Evolutionary conservation across 2,329 filamentous ascomycete species (phyloP).

Genomic region (Ophiosphaerella herpotricha): DNA sequence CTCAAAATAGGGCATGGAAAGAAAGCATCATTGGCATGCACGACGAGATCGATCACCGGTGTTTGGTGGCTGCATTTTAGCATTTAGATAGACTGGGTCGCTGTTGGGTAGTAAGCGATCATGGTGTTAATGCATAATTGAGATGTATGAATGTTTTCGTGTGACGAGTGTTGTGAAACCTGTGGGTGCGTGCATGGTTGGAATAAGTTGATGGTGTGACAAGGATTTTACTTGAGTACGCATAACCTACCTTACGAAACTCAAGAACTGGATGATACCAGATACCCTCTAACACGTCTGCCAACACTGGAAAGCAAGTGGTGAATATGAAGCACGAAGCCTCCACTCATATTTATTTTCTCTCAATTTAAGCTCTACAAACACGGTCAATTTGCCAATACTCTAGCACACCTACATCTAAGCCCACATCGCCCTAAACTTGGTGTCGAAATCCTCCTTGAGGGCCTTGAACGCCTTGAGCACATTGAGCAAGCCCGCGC

Average conservation of each 20-base stretch:
- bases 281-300: too few relatives aligned
- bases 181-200: too few relatives aligned
- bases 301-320: neutral
- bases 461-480: constrained; percentile 63
- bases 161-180: too few relatives aligned
- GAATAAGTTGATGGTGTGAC: too few relatives aligned
- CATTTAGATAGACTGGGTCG: neutral
- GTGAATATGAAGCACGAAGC: neutral
- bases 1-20: constrained; percentile 13
- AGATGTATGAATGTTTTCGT: too few relatives aligned
- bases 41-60: neutral
- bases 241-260: too few relatives aligned
- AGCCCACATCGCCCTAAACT: constrained; percentile 67
- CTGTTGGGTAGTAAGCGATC: too few relatives aligned
- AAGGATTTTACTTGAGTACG: too few relatives aligned
- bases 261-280: too few relatives aligned
- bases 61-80: neutral
- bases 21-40: constrained; percentile 2
- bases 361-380: neutral
- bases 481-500: constrained; percentile 59
- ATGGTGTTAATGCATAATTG: too few relatives aligned
- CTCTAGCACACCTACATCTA: constrained; percentile 35
- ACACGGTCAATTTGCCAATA: neutral
- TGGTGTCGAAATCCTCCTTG: constrained; percentile 64
- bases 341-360: too few relatives aligned